phyloP scores from a whole-genome alignment of 257 asterid genomes.

The Rhazya stricta region DNA sequence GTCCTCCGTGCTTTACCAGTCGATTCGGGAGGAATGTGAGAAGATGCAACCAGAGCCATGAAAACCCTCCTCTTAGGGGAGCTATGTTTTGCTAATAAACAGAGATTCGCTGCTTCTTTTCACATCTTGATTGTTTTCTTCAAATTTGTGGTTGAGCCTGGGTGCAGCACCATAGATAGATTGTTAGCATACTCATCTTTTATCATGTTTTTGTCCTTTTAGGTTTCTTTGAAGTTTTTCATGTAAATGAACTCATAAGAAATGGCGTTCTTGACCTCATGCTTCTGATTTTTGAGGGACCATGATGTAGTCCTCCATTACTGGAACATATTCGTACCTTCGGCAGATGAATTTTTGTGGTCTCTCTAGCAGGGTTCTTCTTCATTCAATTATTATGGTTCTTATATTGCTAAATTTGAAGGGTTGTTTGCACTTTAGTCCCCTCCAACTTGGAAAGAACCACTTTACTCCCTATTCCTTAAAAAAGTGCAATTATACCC shows the following conservation, averaged over 20 bases:
- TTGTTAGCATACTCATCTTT: neutral
- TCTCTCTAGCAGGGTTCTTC: no score
- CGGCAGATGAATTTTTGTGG: no score
- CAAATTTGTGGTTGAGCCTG: neutral
- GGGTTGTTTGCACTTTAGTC: no score
- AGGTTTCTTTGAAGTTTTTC: no score
- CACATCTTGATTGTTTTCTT: neutral
- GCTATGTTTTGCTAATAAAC: neutral
- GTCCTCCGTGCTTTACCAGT: slow-evolving; percentile 84
- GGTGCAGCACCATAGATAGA: neutral
- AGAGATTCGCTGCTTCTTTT: neutral
- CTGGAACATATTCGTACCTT: no score
- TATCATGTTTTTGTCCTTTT: neutral
- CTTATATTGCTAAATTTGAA: no score
- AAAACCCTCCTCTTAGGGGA: slow-evolving; percentile 10
- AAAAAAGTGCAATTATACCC: no score
- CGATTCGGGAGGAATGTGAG: slow-evolving; percentile 86
- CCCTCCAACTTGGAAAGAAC: no score
- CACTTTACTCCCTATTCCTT: no score
- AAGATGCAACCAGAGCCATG: slow-evolving; percentile 73
- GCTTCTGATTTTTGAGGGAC: no score
- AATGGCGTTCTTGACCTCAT: neutral
- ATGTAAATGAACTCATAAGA: neutral
- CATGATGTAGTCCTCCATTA: no score
- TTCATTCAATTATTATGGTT: no score